Percentiles rank a stretch among this genome's conserved stretches.
Evolutionary conservation across 108 stramenopile species (phyloP).

Genomic region (Seminavis robusta): DNA sequence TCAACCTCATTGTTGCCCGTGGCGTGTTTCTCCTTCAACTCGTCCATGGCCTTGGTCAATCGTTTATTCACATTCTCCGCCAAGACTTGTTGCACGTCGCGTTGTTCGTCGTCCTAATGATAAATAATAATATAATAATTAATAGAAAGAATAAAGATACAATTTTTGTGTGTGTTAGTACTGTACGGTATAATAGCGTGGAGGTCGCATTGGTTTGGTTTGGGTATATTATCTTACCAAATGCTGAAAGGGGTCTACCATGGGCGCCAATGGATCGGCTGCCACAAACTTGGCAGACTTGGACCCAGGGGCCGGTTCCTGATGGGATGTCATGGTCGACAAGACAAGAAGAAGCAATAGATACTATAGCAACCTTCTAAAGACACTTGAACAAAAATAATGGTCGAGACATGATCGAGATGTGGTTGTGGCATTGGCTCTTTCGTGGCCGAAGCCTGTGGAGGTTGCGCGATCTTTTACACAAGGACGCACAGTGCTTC

Average conservation of each 20-base stretch:
- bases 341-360: too few species aligned
- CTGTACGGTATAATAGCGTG: background rate
- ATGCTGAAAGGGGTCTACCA: constrained; percentile 52
- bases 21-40: constrained; percentile 46
- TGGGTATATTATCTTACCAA: background rate
- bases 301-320: constrained; percentile 53
- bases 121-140: background rate
- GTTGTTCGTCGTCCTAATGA: constrained; percentile 47
- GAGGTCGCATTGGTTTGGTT: background rate
- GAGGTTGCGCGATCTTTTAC: too few species aligned
- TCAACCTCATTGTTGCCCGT: constrained; percentile 48
- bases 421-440: too few species aligned
- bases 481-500: too few species aligned
- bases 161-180: background rate
- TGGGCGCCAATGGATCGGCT: constrained; percentile 74
- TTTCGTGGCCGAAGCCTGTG: too few species aligned
- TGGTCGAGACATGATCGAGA: too few species aligned
- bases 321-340: constrained; percentile 52
- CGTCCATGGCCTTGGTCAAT: constrained; percentile 54
- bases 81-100: constrained; percentile 51
- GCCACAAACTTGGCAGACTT: constrained; percentile 82
- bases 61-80: constrained; percentile 66
- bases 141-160: background rate
- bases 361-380: too few species aligned
- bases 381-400: too few species aligned